Conservation (phyloP, 2,329 filamentous ascomycete genomes). For the Aspergillus clavatus region DNA sequence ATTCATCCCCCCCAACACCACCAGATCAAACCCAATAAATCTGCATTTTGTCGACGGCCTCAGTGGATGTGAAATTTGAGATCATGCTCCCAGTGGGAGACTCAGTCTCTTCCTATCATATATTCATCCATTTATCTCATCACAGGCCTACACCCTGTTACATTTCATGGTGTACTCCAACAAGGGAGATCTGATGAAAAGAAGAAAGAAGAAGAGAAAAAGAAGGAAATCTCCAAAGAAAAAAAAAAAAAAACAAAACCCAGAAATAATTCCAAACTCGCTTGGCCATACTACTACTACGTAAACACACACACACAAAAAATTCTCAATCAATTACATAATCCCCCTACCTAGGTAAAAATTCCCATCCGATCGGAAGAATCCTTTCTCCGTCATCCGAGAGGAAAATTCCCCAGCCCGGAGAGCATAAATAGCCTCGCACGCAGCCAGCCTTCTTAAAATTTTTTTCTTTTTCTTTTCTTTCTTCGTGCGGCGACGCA, state of each 20-base stretch:
- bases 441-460: constrained; percentile 9
- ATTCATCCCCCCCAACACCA: too few relatives aligned
- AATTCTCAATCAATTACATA: constrained; percentile 4
- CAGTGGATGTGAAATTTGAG: constrained; percentile 40
- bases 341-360: not conserved
- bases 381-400: constrained; percentile 11
- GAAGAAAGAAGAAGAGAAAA: constrained; percentile 16
- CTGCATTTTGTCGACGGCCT: constrained; percentile 26
- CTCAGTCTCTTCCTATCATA: constrained; percentile 49
- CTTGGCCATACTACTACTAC: too few relatives aligned
- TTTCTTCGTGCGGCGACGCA: constrained; percentile 77
- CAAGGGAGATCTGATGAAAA: constrained; percentile 8
- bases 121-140: constrained; percentile 39
- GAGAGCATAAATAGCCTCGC: constrained; percentile 12
- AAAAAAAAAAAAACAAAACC: constrained; percentile 2
- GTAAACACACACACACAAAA: too few relatives aligned
- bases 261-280: constrained; percentile 8
- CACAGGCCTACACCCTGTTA: constrained; percentile 33
- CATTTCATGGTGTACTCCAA: not conserved
- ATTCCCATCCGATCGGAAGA: constrained; percentile 13
- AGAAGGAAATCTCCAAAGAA: too few relatives aligned
- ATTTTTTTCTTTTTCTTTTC: constrained; percentile 49
- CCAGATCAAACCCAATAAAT: too few relatives aligned
- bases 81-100: constrained; percentile 35
- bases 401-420: not conserved